These are phyloP conservation scores for Komagataella pseudopastoris DNA, from an alignment of 805 yeast genomes.

Conservation along the genomic window DNA sequence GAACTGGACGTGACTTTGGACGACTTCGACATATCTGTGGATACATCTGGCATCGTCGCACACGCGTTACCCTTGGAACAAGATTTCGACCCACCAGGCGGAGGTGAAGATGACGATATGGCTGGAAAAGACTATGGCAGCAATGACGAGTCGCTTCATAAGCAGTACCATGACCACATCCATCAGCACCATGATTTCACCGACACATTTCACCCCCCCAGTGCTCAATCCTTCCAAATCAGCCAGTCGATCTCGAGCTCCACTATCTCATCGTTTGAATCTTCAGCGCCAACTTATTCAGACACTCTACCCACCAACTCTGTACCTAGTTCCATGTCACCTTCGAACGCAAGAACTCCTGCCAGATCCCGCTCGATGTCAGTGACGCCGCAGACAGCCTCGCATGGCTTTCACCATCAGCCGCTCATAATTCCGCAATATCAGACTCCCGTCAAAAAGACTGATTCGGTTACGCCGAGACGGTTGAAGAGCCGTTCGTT, in stretches of 20 bases:
- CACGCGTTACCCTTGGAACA: background rate
- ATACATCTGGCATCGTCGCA: background rate
- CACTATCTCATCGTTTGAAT: conserved; percentile 15
- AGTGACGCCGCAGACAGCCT: conserved; percentile 21
- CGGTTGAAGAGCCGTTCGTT: conserved; percentile 24
- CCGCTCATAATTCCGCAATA: conserved; percentile 3
- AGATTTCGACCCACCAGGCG: conserved; percentile 1
- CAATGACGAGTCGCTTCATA: background rate
- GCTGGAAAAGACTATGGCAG: background rate
- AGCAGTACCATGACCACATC: background rate
- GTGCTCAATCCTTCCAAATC: background rate
- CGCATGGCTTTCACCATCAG: conserved; percentile 15
- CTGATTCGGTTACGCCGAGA: conserved; percentile 18
- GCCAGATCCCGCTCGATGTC: conserved; percentile 1
- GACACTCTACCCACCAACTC: conserved; percentile 7
- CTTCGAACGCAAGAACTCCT: background rate
- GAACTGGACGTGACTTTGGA: background rate
- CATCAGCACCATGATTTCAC: background rate
- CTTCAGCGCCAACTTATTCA: conserved; percentile 13
- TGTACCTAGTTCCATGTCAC: conserved; percentile 1
- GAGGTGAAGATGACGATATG: background rate
- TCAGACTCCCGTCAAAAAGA: conserved; percentile 11
- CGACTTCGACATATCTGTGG: background rate
- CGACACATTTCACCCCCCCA: background rate
- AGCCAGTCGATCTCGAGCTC: conserved; percentile 11